Conservation (phyloP, 306 rosid species). For the Hippophae tibetana region DNA sequence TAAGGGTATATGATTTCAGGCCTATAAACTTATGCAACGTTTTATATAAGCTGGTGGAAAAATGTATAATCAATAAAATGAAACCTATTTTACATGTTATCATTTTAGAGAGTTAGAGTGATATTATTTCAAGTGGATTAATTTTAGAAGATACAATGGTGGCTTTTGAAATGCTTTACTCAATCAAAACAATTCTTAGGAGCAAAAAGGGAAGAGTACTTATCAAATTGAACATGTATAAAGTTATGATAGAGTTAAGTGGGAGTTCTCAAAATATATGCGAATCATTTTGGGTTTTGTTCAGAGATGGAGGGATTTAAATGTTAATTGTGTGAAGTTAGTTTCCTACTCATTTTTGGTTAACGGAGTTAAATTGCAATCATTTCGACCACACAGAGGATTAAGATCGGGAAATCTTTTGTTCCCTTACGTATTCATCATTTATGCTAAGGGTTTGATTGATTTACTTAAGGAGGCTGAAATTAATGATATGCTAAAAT, state of each 20-base stretch:
- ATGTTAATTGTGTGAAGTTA: neutral
- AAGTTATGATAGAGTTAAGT: neutral
- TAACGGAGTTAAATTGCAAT: neutral
- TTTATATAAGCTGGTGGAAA: neutral
- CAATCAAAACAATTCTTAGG: neutral
- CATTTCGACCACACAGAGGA: neutral
- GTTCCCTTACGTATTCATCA: neutral
- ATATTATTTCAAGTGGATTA: neutral
- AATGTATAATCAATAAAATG: neutral
- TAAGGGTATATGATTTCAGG: neutral
- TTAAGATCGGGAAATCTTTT: neutral
- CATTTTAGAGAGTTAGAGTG: neutral
- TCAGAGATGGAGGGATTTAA: neutral
- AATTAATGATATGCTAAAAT: neutral
- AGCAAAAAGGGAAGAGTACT: neutral
- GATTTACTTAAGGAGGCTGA: neutral
- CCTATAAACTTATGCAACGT: neutral
- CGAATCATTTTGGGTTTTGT: no score
- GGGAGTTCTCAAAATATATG: neutral
- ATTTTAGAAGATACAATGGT: neutral
- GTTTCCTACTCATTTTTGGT: neutral
- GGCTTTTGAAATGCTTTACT: neutral
- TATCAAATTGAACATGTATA: neutral
- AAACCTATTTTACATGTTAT: neutral
- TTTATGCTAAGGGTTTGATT: neutral